Conservation (phyloP, 1,284 basidiomycete species). For the Cutaneotrichosporon cyanovorans region DNA sequence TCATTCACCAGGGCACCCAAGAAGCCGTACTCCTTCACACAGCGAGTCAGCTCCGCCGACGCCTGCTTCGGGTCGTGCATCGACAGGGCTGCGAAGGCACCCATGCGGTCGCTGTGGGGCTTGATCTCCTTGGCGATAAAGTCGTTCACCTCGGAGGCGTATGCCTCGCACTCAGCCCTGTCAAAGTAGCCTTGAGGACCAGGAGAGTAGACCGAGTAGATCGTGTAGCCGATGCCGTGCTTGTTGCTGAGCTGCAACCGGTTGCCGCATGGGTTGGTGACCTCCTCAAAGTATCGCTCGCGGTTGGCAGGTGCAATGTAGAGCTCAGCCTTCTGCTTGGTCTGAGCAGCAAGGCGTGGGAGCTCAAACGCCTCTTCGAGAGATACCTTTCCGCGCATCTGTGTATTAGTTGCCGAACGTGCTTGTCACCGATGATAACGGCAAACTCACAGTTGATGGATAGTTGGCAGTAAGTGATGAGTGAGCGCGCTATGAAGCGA, state of each 20-base stretch:
- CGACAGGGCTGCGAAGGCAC: conserved; percentile 36
- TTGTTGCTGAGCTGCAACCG: conserved; percentile 19
- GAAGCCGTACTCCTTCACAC: conserved; percentile 33
- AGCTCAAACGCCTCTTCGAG: conserved; percentile 20
- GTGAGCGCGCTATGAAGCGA: too few relatives aligned
- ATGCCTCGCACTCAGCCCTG: conserved; percentile 16
- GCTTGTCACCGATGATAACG: too few relatives aligned
- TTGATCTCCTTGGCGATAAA: conserved; percentile 27
- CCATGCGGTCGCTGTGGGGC: conserved; percentile 32
- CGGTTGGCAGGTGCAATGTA: conserved; percentile 18
- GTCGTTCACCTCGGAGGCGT: conserved; percentile 18
- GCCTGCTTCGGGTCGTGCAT: conserved; percentile 41
- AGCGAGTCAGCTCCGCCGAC: conserved; percentile 30
- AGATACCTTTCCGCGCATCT: conserved; percentile 20
- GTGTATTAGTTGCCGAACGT: neutral
- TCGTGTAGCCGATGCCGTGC: conserved; percentile 22
- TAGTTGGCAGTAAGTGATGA: too few relatives aligned
- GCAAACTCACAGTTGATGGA: too few relatives aligned
- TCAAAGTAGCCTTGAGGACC: conserved; percentile 16
- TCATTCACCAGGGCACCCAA: conserved; percentile 28
- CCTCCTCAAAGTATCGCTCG: conserved; percentile 20
- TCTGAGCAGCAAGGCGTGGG: conserved; percentile 12
- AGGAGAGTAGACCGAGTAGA: conserved; percentile 19
- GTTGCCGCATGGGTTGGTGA: conserved; percentile 19
- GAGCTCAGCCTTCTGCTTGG: conserved; percentile 20